Base-by-base conservation (phyloP, 2,329 filamentous ascomycete genomes). In the Aspergillus udagawae region DNA sequence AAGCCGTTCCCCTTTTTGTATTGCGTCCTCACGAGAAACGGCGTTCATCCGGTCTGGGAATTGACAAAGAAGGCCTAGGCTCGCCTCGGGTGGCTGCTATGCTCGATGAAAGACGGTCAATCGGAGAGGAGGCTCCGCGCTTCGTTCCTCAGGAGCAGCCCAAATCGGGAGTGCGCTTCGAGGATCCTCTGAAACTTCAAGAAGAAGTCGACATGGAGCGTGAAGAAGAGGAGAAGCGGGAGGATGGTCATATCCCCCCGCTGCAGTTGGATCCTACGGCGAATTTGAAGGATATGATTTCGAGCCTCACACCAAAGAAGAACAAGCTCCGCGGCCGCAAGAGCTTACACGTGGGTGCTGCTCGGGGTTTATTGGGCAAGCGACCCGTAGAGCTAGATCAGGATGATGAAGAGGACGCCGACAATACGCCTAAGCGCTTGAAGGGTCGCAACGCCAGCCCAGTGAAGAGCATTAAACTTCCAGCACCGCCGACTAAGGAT, bases 251-350 rank as follows among this genome's bases (percentile, higher is more conserved):
- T n/a, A 80, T 75, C 8, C 60, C 59, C 1, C 57, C 59, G 2
- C 51, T 54, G 8, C 78, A 81, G 32, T 82, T 83, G 63, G 87
- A 90, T 61, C 79, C 78, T 2, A 89, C 88, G 0, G 73, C 86
- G 38, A 90, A 85, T 60, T 75, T 93, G 47, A 88, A 85, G 60
- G 88, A 91, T 61, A 87, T 91, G 83, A 93, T 93, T 59, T 82
- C 88, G 59, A 89, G 85, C 56, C 79, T 93, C 60, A 91, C 88
- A 25, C 90, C 90, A 0, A 90, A 89, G 73, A 90, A 91, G 71
- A 86, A 84, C 54, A 79, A 75, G 5, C 64, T 89, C 6, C 85
- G 81, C 55, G 85, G 85, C 14, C 85, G 89, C 44, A 92, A 92
- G 75, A 92, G 89, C 68, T 78, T 92, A 51, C 86, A 89, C 61